phyloP scores from a whole-genome alignment of 2,329 filamentous ascomycete species.

The Cercospora sesami region DNA sequence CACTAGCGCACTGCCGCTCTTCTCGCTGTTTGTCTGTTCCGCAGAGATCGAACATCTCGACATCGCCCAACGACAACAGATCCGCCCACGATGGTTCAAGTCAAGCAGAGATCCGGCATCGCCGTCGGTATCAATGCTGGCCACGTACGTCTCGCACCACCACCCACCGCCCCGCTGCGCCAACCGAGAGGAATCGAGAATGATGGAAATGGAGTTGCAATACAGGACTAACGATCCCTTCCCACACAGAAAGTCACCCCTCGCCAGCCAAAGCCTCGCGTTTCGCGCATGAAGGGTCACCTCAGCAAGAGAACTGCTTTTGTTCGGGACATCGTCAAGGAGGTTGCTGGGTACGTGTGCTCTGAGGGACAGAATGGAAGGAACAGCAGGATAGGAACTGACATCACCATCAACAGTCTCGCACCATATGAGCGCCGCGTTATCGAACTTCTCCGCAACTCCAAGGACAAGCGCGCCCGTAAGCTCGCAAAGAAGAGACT shows the following conservation, averaged over 20 bases:
- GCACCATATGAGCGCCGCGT: conserved; percentile 85
- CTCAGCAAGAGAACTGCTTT: conserved; percentile 96
- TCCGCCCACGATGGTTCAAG: conserved; percentile 51
- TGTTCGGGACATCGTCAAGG: conserved; percentile 95
- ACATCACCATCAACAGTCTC: conserved; percentile 37
- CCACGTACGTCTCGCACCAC: conserved; percentile 57
- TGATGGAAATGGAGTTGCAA: conserved; percentile 11
- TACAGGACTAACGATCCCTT: conserved; percentile 28
- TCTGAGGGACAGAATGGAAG: conserved; percentile 6
- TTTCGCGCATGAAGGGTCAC: conserved; percentile 82
- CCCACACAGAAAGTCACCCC: conserved; percentile 52
- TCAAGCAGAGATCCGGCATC: conserved; percentile 57
- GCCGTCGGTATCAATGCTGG: conserved; percentile 64
- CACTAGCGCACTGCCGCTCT: neutral
- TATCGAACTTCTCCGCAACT: conserved; percentile 98
- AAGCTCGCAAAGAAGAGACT: conserved; percentile 99
- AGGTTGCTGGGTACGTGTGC: conserved; percentile 80
- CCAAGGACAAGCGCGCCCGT: conserved; percentile 97
- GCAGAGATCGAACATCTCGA: conserved; percentile 28
- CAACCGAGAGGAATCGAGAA: conserved; percentile 13
- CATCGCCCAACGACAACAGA: conserved; percentile 30
- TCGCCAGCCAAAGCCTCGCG: conserved; percentile 50
- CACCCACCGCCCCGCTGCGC: neutral
- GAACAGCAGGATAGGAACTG: conserved; percentile 19
- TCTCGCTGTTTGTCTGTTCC: conserved; percentile 1